A percentile compares a stretch with the other conserved stretches of the same genome.
These are phyloP conservation scores for Hypoxylon sp. DNA, from an alignment of 2,329 filamentous ascomycete species.

Conservation along the genomic window DNA sequence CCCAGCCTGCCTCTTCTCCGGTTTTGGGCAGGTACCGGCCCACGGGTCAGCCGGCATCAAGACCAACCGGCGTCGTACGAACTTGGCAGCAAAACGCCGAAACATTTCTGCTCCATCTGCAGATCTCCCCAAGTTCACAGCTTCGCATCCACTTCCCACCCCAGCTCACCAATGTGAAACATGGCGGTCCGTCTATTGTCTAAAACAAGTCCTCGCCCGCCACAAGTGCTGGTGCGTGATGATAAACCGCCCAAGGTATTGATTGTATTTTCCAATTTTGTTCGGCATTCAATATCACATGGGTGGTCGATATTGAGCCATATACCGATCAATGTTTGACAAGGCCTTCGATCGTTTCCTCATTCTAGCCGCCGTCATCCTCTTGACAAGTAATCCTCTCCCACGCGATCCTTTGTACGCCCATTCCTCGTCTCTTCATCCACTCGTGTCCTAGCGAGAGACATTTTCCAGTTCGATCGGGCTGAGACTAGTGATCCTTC, in stretches of 20 bases:
- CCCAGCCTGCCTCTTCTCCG: slow-evolving; percentile 9
- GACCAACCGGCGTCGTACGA: slow-evolving; percentile 35
- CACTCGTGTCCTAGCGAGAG: slow-evolving; percentile 15
- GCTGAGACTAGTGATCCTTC: slow-evolving; percentile 31
- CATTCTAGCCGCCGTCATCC: slow-evolving; percentile 17
- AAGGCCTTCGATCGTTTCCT: slow-evolving; percentile 31
- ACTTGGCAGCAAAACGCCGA: slow-evolving; percentile 42
- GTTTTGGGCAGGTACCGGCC: slow-evolving; percentile 26
- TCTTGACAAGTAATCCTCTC: slow-evolving; percentile 29
- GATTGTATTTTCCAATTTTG: slow-evolving; percentile 4
- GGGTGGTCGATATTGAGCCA: slow-evolving; percentile 21
- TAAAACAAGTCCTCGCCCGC: slow-evolving; percentile 28
- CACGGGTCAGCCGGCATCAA: slow-evolving; percentile 37
- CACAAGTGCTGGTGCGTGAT: slow-evolving; percentile 19
- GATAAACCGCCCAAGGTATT: slow-evolving; percentile 8
- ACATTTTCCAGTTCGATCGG: slow-evolving; percentile 24
- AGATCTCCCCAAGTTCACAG: slow-evolving; percentile 20
- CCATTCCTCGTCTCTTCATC: slow-evolving; percentile 27
- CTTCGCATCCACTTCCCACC: slow-evolving; percentile 39
- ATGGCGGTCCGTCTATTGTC: slow-evolving; percentile 36
- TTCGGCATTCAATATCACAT: slow-evolving; percentile 26
- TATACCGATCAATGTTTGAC: slow-evolving; percentile 28
- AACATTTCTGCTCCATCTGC: slow-evolving; percentile 28
- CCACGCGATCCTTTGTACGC: slow-evolving; percentile 40
- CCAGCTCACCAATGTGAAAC: slow-evolving; percentile 37